Evolutionary conservation across 345 rosid genomes (phyloP).

Genomic region (Carallia pectinifolia): DNA sequence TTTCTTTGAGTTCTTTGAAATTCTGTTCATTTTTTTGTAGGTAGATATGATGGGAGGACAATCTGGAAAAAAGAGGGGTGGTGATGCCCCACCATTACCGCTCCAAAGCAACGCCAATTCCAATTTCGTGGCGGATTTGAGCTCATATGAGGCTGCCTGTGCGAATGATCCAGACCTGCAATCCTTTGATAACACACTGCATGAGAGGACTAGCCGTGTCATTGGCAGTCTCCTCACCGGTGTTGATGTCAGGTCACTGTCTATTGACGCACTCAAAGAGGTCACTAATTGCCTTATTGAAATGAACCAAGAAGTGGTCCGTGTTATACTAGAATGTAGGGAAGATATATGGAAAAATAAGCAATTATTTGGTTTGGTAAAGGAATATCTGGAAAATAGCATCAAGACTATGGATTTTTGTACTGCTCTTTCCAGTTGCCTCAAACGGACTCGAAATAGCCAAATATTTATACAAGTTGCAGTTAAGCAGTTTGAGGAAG

Average conservation of each 20-base stretch:
- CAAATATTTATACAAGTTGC: conserved; percentile 67
- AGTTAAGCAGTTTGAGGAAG: conserved; percentile 59
- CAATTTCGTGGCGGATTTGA: conserved; percentile 45
- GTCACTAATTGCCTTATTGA: conserved; percentile 69
- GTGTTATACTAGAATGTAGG: conserved; percentile 60
- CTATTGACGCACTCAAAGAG: conserved; percentile 75
- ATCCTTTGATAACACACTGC: conserved; percentile 62
- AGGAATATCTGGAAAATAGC: conserved; percentile 68
- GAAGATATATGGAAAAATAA: conserved; percentile 73
- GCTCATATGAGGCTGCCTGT: conserved; percentile 74
- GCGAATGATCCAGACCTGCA: conserved; percentile 60
- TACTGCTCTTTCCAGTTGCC: conserved; percentile 61
- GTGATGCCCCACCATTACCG: conserved; percentile 31
- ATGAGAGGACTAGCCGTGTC: conserved; percentile 59
- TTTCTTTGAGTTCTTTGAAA: not conserved
- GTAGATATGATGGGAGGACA: conserved; percentile 54
- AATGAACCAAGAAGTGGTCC: conserved; percentile 81
- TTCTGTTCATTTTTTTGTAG: no score
- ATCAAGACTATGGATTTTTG: conserved; percentile 73
- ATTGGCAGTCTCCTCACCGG: conserved; percentile 53
- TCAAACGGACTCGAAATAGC: conserved; percentile 59
- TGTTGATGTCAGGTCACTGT: conserved; percentile 54
- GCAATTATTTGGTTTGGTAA: conserved; percentile 59
- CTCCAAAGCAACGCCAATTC: conserved; percentile 33
- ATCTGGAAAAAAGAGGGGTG: conserved; percentile 36